These are phyloP conservation scores for Balamuthia mandrillaris DNA, from an alignment of 208 protist genomes.

Conservation along the genomic window DNA sequence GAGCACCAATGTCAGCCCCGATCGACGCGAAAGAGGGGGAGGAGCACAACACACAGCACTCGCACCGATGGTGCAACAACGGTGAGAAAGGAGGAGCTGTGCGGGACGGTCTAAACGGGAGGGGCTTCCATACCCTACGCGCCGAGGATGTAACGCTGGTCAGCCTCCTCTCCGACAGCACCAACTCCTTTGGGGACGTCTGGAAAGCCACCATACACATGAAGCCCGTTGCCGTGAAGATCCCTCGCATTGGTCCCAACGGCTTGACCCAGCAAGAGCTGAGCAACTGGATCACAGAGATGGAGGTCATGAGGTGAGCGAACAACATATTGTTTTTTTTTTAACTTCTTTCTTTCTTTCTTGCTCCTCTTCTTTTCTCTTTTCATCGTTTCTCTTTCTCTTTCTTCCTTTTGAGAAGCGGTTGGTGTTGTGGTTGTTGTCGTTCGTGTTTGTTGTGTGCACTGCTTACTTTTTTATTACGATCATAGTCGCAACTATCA, in stretches of 20 bases:
- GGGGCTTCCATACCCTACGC: constrained; percentile 5
- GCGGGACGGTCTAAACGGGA: no score
- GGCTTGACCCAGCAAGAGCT: background rate
- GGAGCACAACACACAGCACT: no score
- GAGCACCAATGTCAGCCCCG: no score
- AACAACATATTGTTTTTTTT: background rate
- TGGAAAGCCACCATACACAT: constrained; percentile 30
- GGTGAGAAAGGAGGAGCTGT: no score
- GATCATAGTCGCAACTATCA: constrained; percentile 13
- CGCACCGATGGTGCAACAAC: no score
- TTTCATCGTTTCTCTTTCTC: no score
- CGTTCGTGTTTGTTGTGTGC: background rate
- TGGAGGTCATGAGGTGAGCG: constrained; percentile 42
- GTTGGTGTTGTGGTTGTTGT: background rate
- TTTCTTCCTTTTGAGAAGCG: no score
- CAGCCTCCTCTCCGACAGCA: constrained; percentile 2
- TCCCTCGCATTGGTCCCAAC: constrained; percentile 7
- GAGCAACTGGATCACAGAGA: constrained; percentile 3
- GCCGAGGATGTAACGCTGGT: background rate
- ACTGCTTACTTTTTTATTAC: background rate
- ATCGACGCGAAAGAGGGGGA: no score
- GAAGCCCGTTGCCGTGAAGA: constrained; percentile 34
- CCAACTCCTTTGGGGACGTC: constrained; percentile 28
- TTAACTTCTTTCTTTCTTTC: background rate
- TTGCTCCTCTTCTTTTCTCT: no score